phyloP scores from a whole-genome alignment of 768 basidiomycete genomes.

The Arthromyces matolae region DNA sequence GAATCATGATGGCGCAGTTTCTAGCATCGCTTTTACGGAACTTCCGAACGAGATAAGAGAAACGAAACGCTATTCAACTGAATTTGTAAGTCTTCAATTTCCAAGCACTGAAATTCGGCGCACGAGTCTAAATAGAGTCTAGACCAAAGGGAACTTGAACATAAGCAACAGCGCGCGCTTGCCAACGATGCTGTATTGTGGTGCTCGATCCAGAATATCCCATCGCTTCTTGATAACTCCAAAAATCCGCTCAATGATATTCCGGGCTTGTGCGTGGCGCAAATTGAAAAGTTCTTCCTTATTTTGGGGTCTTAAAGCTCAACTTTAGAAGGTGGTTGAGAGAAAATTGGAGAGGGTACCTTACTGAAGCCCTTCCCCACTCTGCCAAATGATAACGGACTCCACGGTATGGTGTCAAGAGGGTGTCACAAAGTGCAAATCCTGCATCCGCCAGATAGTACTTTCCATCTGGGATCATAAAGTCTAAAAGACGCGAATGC shows the following conservation, averaged over 20 bases:
- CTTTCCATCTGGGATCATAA: constrained; percentile 25
- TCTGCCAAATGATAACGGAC: constrained; percentile 36
- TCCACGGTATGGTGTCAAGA: constrained; percentile 33
- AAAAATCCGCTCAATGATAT: constrained; percentile 25
- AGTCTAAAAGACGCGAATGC: constrained; percentile 19
- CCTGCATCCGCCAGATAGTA: constrained; percentile 37
- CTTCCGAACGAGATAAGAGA: too few relatives aligned
- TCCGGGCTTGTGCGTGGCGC: constrained; percentile 18
- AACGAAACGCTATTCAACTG: too few relatives aligned
- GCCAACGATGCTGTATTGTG: constrained; percentile 9
- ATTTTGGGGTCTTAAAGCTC: constrained; percentile 15
- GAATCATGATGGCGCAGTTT: too few relatives aligned
- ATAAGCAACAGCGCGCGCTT: too few relatives aligned
- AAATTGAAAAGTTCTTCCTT: constrained; percentile 25
- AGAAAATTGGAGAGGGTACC: not conserved
- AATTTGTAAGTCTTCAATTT: too few relatives aligned
- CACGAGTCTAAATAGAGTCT: too few relatives aligned
- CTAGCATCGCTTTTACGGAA: too few relatives aligned
- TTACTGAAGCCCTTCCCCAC: constrained; percentile 22
- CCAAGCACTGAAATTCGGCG: too few relatives aligned
- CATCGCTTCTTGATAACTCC: constrained; percentile 21
- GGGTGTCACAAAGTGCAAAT: constrained; percentile 25
- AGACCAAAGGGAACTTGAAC: too few relatives aligned
- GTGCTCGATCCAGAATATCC: constrained; percentile 7
- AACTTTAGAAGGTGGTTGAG: not conserved